Conservation (phyloP, 2,329 filamentous ascomycete genomes). For the Fusarium sublunatum region DNA sequence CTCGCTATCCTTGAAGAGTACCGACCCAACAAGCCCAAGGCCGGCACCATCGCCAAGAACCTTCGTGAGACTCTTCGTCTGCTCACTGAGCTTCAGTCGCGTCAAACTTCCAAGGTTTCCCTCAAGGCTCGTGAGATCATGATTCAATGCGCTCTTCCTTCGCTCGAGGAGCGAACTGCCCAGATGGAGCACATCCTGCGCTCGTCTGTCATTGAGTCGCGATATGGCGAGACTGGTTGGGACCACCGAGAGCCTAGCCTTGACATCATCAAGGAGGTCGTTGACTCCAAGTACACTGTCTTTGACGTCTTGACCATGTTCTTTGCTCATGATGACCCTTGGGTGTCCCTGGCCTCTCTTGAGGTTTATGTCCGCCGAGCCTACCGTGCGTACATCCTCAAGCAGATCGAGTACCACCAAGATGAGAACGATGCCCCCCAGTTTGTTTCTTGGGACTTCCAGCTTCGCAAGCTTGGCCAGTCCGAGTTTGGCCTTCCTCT, state of each 20-base stretch:
- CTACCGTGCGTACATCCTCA: constrained; percentile 94
- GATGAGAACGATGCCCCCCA: constrained; percentile 75
- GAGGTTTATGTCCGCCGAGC: constrained; percentile 97
- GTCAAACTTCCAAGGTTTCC: constrained; percentile 90
- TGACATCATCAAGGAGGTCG: constrained; percentile 94
- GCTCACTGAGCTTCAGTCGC: constrained; percentile 83
- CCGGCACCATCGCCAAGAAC: constrained; percentile 88
- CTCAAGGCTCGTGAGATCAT: constrained; percentile 97
- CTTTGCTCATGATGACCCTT: constrained; percentile 93
- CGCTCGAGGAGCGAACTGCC: constrained; percentile 89
- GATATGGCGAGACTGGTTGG: constrained; percentile 96
- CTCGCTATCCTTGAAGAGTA: constrained; percentile 94
- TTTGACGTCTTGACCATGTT: constrained; percentile 96
- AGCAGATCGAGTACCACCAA: constrained; percentile 89
- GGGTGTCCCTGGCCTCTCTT: constrained; percentile 91
- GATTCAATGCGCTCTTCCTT: constrained; percentile 96
- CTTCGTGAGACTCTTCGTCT: constrained; percentile 85
- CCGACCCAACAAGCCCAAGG: constrained; percentile 90
- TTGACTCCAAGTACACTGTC: constrained; percentile 98
- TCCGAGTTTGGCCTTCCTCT: constrained; percentile 88
- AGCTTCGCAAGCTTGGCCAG: constrained; percentile 91
- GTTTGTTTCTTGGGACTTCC: constrained; percentile 95
- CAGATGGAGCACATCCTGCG: constrained; percentile 99
- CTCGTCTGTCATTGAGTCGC: constrained; percentile 94
- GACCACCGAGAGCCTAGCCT: constrained; percentile 93